Base-by-base conservation (phyloP, 306 rosid species). In the Sicyos baderoa region DNA sequence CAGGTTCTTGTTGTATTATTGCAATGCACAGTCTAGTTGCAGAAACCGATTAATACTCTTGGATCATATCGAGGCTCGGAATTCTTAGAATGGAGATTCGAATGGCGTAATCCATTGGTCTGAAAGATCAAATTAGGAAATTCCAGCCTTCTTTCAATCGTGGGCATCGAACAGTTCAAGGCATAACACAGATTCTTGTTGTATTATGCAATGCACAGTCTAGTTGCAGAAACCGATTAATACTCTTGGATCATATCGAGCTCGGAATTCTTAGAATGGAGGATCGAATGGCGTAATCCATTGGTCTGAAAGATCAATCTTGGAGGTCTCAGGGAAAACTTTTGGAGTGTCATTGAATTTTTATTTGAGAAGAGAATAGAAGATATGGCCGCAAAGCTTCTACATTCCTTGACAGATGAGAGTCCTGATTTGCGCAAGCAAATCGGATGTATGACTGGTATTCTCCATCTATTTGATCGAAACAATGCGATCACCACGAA, bases 371-470 rank as follows among this genome's bases (percentile, higher is more conserved):
- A 57, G 78, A 72, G 74, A 70, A 52, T 59, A 76, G 68, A 56
- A 56, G 83, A 81, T 25, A 91, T 91, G 97, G 95, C 97, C 49
- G 95, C 96, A 75, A 91, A 91, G 71, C 84, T 87, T 17, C 82
- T 91, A 45, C 95, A 86, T 66, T 91, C 97, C 65, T 86, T 91
- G 78, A 92, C 97, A 55, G 97, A 91, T 72, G 96, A 91, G 48
- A 91, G 84, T 42, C 88, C 89, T 78, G 97, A 89, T 87, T 83
- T 89, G 80, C 96, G 87, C 82, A 83, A 87, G 89, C 97, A 91
- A 82, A 91, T 91, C 21, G 97, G 97, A 67, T 89, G 96, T 71
- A 89, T 91, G 96, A 83, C 88, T 18, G 96, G 96, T 70, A 91
- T 91, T 76, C 78, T 91, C 75, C 95, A 91, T 42, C 81, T 89